These are phyloP conservation scores for Cucurbita moschata DNA, from an alignment of 306 rosid genomes.

Conservation along the genomic window DNA sequence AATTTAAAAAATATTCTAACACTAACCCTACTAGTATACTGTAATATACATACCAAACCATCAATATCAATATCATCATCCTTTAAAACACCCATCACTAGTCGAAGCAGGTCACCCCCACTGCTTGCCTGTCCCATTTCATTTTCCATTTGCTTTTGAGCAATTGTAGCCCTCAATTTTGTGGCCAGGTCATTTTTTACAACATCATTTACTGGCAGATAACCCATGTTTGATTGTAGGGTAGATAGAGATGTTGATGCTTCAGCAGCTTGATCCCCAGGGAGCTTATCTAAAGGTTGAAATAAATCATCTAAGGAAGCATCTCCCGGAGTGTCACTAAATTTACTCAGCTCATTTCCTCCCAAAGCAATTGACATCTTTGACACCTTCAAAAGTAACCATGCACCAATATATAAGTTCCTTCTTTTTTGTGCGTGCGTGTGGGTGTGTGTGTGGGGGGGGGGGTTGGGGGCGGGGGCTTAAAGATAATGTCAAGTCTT, in stretches of 20 bases:
- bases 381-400: constrained; percentile 42
- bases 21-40: not conserved
- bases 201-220: constrained; percentile 34
- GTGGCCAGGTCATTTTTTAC: constrained; percentile 88
- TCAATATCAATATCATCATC: constrained; percentile 86
- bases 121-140: constrained; percentile 63
- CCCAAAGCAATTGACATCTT: constrained; percentile 44
- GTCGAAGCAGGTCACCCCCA: constrained; percentile 70
- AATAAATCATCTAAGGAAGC: constrained; percentile 90
- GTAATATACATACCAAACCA: constrained; percentile 57
- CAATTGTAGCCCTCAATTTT: constrained; percentile 86
- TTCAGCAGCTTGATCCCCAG: constrained; percentile 44
- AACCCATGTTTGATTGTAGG: constrained; percentile 36
- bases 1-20: not conserved
- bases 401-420: constrained; percentile 19
- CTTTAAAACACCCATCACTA: constrained; percentile 77
- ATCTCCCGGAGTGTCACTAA: constrained; percentile 98
- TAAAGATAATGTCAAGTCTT: too few species aligned
- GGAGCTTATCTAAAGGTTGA: constrained; percentile 59
- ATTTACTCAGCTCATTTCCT: constrained; percentile 80
- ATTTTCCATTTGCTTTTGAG: constrained; percentile 80
- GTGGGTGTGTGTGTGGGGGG: too few species aligned
- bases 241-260: constrained; percentile 78
- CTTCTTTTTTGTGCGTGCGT: not conserved
- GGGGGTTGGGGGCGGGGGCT: too few species aligned